Base-by-base conservation (phyloP, 345 rosid species). In the Clarkia xantiana region DNA sequence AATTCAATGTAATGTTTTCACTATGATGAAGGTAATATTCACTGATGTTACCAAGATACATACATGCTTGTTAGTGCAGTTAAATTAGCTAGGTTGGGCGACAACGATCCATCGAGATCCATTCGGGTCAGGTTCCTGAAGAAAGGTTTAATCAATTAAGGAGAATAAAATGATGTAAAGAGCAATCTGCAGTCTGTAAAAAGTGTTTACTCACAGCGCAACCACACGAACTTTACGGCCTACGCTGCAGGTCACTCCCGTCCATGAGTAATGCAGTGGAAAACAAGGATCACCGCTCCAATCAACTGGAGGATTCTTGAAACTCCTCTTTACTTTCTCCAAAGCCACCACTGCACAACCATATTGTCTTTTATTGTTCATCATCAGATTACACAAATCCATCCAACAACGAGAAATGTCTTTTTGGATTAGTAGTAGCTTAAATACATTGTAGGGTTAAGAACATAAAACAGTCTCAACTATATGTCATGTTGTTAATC, bases 231-330 rank as follows among this genome's bases (percentile, higher is more conserved):
- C 75, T 42, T 81, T 75, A 29, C 72, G 63, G 11, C 84, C 94
- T 51, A 63, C 64, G 18, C 70, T 54, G 66, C 96, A 91, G n/a
- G 77, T 65, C 53, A 86, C 63, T 40, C 96, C 98, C 47, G 89
- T 70, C 96, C 98, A 91, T 5, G 76, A 45, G 64, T 81, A 86
- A 23, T 66, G 63, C 42, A 22, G 67, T 48, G 94, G 96, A 48
- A 75, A 44, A 61, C 98, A 91, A 58, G 98, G 96, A 78, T 86
- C 96, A 1, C 96, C 96, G 2, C 41, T 73, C 96, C 98, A 91
- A 61, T 86, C 96, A 52, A 51, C 53, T 18, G 94, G 94, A 61
- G 67, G 60, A 59, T 79, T 81, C 55, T 10, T 36, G 51, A 84
- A 58, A 62, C 67, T 63, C 25, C 23, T 53, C 70, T 61, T 91